These are phyloP conservation scores for Globisporangium uncinulatum DNA, from an alignment of 352 stramenopile genomes.

Conservation along the genomic window DNA sequence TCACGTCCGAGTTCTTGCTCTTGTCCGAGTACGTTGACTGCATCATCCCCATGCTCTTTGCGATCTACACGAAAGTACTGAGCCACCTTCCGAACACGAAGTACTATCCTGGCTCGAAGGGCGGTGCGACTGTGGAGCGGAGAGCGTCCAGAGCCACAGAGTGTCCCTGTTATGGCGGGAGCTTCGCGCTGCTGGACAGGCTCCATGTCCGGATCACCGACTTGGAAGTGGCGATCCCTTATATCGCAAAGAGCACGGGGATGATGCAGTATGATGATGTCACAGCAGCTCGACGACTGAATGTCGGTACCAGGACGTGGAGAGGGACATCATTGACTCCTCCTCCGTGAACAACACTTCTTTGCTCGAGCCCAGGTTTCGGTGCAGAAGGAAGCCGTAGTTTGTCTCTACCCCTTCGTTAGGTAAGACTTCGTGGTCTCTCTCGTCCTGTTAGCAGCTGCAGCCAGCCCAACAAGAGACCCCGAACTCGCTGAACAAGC, in stretches of 20 bases:
- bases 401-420: too few species aligned
- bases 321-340: too few species aligned
- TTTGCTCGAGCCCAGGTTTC: too few species aligned
- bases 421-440: too few species aligned
- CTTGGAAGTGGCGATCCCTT: conserved; percentile 39
- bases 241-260: conserved; percentile 19
- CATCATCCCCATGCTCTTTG: conserved; percentile 11
- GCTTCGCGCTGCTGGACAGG: conserved; percentile 18
- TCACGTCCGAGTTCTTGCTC: conserved; percentile 20
- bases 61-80: conserved; percentile 8
- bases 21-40: conserved; percentile 20
- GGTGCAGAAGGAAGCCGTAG: too few species aligned
- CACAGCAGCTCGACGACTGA: conserved; percentile 22
- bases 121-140: too few species aligned
- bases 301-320: too few species aligned
- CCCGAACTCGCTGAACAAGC: too few species aligned
- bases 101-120: conserved; percentile 9
- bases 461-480: too few species aligned
- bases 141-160: conserved; percentile 28
- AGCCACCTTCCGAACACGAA: conserved; percentile 9
- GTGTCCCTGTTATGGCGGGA: conserved; percentile 37
- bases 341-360: too few species aligned
- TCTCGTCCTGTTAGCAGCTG: too few species aligned
- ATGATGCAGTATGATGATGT: conserved; percentile 17
- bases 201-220: conserved; percentile 42